phyloP scores from a whole-genome alignment of 2,329 filamentous ascomycete species.

The Fusarium duplospermum region DNA sequence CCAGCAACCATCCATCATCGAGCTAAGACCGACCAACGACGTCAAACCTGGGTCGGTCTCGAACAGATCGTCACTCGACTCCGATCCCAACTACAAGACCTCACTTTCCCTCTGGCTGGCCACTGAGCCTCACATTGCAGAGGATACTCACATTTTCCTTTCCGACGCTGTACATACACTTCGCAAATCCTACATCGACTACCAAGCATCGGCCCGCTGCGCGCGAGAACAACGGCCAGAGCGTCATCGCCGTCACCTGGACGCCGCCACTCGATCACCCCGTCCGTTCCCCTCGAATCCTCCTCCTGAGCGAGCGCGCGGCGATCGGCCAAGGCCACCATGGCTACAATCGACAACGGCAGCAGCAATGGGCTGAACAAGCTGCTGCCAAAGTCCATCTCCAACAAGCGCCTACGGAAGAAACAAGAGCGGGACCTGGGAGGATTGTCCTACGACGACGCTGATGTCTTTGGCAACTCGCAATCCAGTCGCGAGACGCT shows the following conservation, averaged over 20 bases:
- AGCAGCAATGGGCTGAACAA: conserved; percentile 58
- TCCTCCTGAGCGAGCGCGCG: background rate
- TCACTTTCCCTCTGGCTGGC: conserved; percentile 2
- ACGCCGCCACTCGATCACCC: conserved; percentile 6
- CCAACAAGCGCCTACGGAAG: conserved; percentile 61
- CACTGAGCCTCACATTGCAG: background rate
- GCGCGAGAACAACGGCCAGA: conserved; percentile 20
- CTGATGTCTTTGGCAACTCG: conserved; percentile 48
- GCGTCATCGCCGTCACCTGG: conserved; percentile 6
- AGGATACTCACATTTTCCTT: background rate
- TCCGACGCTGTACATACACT: conserved; percentile 6
- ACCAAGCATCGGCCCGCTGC: background rate
- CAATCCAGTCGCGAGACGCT: conserved; percentile 55
- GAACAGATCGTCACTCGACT: conserved; percentile 17
- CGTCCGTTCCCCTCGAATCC: background rate
- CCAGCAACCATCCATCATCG: conserved; percentile 17
- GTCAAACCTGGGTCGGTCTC: conserved; percentile 34
- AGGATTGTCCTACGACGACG: conserved; percentile 40
- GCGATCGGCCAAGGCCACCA: conserved; percentile 5
- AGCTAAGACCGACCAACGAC: conserved; percentile 38
- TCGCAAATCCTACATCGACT: conserved; percentile 6
- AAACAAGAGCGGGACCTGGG: conserved; percentile 57
- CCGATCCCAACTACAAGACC: conserved; percentile 12
- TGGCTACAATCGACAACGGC: conserved; percentile 40
- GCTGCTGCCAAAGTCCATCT: conserved; percentile 64